Base-by-base conservation (phyloP, 2,329 filamentous ascomycete species). In the Xylariaceae sp. region DNA sequence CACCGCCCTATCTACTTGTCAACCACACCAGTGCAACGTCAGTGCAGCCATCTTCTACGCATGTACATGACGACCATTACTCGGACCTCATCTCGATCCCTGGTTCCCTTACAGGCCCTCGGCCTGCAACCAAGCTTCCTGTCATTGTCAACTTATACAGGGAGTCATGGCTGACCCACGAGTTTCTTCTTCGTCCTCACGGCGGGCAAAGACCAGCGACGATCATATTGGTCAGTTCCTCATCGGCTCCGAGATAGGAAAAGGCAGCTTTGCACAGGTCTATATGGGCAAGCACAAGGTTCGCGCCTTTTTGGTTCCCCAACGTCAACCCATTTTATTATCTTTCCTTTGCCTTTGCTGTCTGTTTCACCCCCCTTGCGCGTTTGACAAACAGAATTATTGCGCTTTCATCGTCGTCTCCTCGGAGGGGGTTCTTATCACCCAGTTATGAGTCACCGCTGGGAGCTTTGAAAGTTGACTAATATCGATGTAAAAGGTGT, bases 181-280 rank as follows among this genome's bases (percentile, higher is more conserved):
- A 53, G 45, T 49, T 37, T 56, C 63, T 48, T 57, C 58, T 40
- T 63, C 64, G 47, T 70, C 71, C 45, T 71, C 70, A 44, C 67
- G 71, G 48, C 71, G 72, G 42, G 61, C 68, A 62, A 72, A 68
- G 64, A 63, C 67, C 57, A 65, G 67, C 62, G 73, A 76, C 50
- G 73, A 71, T 64, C 60, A 68, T 57, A 72, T 94, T 66, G 91
- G 92, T 63, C 85, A 88, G 67, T 97, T 95, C 74, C 82, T 83
- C 66, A 86, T 93, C 67, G 84, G 92, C 64, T 86, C 89, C 64
- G 91, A 97, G 76, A 97, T 97, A 71, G 94, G 94, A 60, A 94
- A 94, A 76, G 94, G 94, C 59, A 97, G 94, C 77, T 99, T 97
- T 78, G 94, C 94, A 62, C 92, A 92, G 63, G 94, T 99, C 62